phyloP scores from a whole-genome alignment of 768 basidiomycete genomes.

The Auricularia heimuer region DNA sequence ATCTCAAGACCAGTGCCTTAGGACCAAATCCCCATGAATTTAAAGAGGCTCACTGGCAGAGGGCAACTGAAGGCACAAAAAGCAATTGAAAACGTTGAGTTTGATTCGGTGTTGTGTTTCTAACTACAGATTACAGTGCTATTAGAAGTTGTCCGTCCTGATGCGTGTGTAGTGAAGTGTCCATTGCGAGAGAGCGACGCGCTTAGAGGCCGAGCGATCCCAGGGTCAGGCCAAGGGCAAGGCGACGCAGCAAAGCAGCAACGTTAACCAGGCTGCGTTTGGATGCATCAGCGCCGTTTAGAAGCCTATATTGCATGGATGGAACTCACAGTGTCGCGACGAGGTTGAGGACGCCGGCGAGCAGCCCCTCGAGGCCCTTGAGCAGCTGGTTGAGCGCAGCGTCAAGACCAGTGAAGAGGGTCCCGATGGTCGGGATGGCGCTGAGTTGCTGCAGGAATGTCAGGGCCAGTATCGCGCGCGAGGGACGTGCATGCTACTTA shows the following conservation, averaged over 20 bases:
- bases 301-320: not conserved
- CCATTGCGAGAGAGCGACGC: not conserved
- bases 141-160: not conserved
- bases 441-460: not conserved
- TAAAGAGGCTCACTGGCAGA: too few relatives aligned
- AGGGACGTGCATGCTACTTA: not conserved
- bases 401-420: slow-evolving; percentile 18
- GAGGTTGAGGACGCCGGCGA: slow-evolving; percentile 22
- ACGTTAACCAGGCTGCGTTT: slow-evolving; percentile 7
- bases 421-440: slow-evolving; percentile 11
- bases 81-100: not conserved
- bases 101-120: not conserved
- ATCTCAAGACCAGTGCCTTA: too few relatives aligned
- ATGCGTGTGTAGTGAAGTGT: not conserved
- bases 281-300: not conserved
- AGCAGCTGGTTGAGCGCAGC: slow-evolving; percentile 18
- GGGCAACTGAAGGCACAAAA: too few relatives aligned
- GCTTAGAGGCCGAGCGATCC: not conserved
- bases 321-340: slow-evolving; percentile 17
- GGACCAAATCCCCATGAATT: too few relatives aligned
- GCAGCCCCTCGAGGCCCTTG: slow-evolving; percentile 18
- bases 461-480: too few relatives aligned
- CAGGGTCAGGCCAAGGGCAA: slow-evolving; percentile 8
- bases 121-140: not conserved
- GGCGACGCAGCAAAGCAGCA: slow-evolving; percentile 7